phyloP scores from a whole-genome alignment of 495 filamentous ascomycete species.

The Penicillium cataractarum region DNA sequence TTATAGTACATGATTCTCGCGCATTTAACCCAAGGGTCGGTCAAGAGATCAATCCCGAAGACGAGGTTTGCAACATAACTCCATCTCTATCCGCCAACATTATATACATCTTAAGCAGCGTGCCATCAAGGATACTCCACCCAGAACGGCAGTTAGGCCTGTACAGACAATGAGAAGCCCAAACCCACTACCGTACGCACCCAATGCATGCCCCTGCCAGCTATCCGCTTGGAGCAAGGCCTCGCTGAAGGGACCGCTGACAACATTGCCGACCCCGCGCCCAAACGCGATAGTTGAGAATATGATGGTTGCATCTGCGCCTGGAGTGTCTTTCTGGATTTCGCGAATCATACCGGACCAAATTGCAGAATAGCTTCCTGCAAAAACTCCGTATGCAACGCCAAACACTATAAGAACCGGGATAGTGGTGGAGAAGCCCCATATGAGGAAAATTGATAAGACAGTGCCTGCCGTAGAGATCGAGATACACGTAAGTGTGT shows the following conservation, averaged over 20 bases:
- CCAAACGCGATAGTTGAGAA: constrained; percentile 60
- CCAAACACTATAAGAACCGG: constrained; percentile 59
- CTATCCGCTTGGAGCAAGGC: constrained; percentile 42
- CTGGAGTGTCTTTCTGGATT: constrained; percentile 41
- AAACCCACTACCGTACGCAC: constrained; percentile 45
- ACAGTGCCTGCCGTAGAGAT: constrained; percentile 57
- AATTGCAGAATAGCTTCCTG: constrained; percentile 57
- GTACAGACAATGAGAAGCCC: constrained; percentile 40
- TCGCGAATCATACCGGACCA: constrained; percentile 62
- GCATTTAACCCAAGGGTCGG: neutral
- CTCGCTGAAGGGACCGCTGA: constrained; percentile 61
- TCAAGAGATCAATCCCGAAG: neutral
- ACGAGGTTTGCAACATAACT: neutral
- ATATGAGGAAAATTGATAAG: constrained; percentile 61
- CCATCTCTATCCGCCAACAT: neutral
- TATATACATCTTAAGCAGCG: constrained; percentile 15
- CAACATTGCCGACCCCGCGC: constrained; percentile 62
- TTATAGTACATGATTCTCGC: neutral
- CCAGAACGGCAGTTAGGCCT: constrained; percentile 16
- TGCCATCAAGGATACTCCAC: constrained; percentile 18
- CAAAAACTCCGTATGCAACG: constrained; percentile 66
- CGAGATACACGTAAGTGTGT: constrained; percentile 58
- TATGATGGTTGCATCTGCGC: constrained; percentile 53
- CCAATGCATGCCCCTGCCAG: constrained; percentile 24
- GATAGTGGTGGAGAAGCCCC: constrained; percentile 60